Evolutionary conservation across 202 grass and related monocot genomes (phyloP).

Genomic region (Zizania palustris): DNA sequence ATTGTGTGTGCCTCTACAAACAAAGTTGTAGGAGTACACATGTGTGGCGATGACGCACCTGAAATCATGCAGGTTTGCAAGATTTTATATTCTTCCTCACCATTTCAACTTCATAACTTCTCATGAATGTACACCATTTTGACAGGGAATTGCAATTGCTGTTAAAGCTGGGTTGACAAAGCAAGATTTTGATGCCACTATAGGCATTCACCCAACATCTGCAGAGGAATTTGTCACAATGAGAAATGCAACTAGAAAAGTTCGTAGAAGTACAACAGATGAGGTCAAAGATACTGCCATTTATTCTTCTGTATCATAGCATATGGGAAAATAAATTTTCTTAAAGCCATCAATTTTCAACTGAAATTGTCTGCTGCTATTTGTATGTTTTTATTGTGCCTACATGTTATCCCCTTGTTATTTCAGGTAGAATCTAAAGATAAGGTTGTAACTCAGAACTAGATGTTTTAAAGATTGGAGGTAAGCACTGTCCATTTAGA

Average conservation of each 20-base stretch:
- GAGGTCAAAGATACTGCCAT: conserved; percentile 43
- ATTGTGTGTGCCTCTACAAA: conserved; percentile 72
- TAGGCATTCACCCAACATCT: conserved; percentile 90
- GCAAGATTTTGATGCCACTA: conserved; percentile 82
- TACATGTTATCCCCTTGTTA: conserved; percentile 10
- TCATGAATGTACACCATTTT: conserved; percentile 22
- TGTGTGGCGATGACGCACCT: conserved; percentile 90
- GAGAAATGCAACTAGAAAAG: conserved; percentile 74
- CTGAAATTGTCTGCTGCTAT: conserved; percentile 6
- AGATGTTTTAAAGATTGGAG: conserved; percentile 41
- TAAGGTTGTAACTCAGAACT: conserved; percentile 48
- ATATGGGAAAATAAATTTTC: conserved; percentile 14
- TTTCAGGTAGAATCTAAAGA: conserved; percentile 56
- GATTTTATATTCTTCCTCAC: conserved; percentile 8
- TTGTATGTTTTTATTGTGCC: not conserved
- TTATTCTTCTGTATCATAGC: not conserved
- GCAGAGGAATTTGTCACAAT: conserved; percentile 93
- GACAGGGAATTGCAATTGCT: conserved; percentile 87
- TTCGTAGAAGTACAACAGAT: conserved; percentile 50
- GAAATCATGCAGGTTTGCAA: conserved; percentile 87
- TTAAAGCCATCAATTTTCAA: conserved; percentile 8
- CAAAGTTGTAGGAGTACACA: conserved; percentile 87
- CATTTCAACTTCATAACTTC: conserved; percentile 37
- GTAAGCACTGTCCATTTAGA: conserved; percentile 34
- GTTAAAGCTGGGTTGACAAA: conserved; percentile 92